Conservation (phyloP, 2,329 filamentous ascomycete species). For the Mycosphaerelloides madeirae region DNA sequence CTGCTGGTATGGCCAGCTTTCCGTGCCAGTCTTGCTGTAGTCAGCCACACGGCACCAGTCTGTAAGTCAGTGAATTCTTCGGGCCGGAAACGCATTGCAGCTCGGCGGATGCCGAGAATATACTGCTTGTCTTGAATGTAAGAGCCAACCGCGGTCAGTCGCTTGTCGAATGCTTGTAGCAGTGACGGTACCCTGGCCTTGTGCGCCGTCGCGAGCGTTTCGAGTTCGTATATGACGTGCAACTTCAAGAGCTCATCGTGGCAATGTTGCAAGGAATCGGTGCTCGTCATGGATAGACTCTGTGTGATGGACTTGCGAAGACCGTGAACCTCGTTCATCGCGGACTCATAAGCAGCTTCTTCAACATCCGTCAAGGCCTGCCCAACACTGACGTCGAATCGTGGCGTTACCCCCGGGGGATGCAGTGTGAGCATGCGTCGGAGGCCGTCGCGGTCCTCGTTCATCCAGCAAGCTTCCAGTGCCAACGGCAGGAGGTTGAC, state of each 20-base stretch:
- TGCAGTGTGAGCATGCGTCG: conserved; percentile 50
- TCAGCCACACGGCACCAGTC: conserved; percentile 78
- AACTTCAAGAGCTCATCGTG: conserved; percentile 82
- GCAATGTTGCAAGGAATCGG: conserved; percentile 74
- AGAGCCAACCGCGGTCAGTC: conserved; percentile 84
- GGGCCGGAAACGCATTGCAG: conserved; percentile 58
- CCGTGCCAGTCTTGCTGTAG: conserved; percentile 76
- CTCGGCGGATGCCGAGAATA: conserved; percentile 76
- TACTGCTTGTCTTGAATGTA: conserved; percentile 94
- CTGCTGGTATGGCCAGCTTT: conserved; percentile 80
- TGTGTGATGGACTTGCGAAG: conserved; percentile 68
- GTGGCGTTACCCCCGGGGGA: conserved; percentile 39
- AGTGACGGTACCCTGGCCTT: conserved; percentile 7
- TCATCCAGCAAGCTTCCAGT: conserved; percentile 88
- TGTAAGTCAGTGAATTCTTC: conserved; percentile 61
- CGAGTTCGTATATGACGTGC: conserved; percentile 82
- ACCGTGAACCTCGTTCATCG: conserved; percentile 55
- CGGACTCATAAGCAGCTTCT: conserved; percentile 47
- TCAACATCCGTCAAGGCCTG: conserved; percentile 57
- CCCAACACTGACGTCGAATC: conserved; percentile 82
- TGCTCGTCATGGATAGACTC: conserved; percentile 70
- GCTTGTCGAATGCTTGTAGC: conserved; percentile 41
- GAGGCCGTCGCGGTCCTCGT: conserved; percentile 72
- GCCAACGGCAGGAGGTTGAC: conserved; percentile 62
- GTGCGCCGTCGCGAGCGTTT: conserved; percentile 59